A percentile compares a stretch with the other conserved stretches of the same genome.
Evolutionary conservation across 306 rosid species (phyloP).

Genomic region (Rosa rugosa): DNA sequence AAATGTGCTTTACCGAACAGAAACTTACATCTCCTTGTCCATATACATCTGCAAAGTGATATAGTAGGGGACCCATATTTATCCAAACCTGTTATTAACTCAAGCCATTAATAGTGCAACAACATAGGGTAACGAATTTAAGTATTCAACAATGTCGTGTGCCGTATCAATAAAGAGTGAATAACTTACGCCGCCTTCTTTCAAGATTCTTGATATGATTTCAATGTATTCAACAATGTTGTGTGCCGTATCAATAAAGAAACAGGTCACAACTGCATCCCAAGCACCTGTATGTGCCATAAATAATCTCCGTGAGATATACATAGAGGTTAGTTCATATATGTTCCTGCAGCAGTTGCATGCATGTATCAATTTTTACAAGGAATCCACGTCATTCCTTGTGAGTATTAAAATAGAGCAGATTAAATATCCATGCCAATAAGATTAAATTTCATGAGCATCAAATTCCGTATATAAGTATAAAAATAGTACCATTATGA

Average conservation of each 20-base stretch:
- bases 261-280: conserved; percentile 97
- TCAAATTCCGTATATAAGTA: not conserved
- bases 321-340: conserved; percentile 2
- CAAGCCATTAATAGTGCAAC: conserved; percentile 6
- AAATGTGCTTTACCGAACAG: conserved; percentile 9
- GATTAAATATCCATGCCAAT: not conserved
- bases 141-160: not conserved
- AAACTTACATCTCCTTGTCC: conserved; percentile 84
- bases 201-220: conserved; percentile 77
- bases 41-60: conserved; percentile 88
- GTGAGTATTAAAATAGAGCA: not conserved
- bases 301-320: conserved; percentile 30
- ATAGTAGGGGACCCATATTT: conserved; percentile 90
- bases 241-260: conserved; percentile 95
- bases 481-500: not conserved
- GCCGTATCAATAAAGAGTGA: not conserved
- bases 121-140: not conserved
- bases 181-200: conserved; percentile 92
- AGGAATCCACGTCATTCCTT: not conserved
- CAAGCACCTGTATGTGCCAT: conserved; percentile 67
- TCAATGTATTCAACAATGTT: conserved; percentile 86
- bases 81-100: conserved; percentile 79
- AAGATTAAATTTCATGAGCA: not conserved
- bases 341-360: conserved; percentile 4
- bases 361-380: not conserved